Evolutionary conservation across 176 grass and related monocot genomes (phyloP), one percentile per base, ranked within the genome.

Genomic region (Aechmea fasciata): DNA sequence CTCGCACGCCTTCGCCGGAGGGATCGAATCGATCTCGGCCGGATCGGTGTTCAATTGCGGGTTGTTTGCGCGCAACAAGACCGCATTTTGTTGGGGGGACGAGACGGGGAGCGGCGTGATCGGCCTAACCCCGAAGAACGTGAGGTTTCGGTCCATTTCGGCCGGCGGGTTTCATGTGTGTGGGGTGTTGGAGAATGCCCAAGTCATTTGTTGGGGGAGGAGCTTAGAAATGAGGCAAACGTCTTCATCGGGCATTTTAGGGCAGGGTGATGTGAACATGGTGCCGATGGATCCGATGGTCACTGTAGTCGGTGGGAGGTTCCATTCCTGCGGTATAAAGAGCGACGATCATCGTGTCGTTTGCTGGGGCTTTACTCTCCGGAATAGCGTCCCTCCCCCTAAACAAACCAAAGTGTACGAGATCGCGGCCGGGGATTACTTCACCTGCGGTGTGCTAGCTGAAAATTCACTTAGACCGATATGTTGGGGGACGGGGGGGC

Each of bases 241-340:
- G 13, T 75, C 81, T 11, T 68, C 88, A 2, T 68, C 89, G 0
- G 87, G 73, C 71, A 69, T 85, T 54, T 80, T 85, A 6, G 93
- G 89, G 17, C 78, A 85, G 70, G 93, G 93, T 3, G 84, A 97
- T 57, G 86, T 92, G 28, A 92, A 85, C 64, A 81, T 92, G 65
- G 93, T 97, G 51, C 93, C 93, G 0, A 97, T 97, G 89, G 89
- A 97, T 79, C 85, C 84, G 1, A 97, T 97, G 93, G 77, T 90
- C 71, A 79, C 81, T 51, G 89, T 97, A 0, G 93, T 87, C 0
- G 86, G 93, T 33, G 93, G 93, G 2, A 84, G 93, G 33, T 97
- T 97, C 47, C 93, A 97, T 87, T 89, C 93, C 8, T 97, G 93
- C 63, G 93, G 93, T 47, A 97, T 97, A 67, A 92, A 83, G 71